A percentile compares a stretch with the other conserved stretches of the same genome.
These are phyloP conservation scores for Suhomyces guaymorum DNA, from an alignment of 1,139 yeast species.

Conservation along the genomic window DNA sequence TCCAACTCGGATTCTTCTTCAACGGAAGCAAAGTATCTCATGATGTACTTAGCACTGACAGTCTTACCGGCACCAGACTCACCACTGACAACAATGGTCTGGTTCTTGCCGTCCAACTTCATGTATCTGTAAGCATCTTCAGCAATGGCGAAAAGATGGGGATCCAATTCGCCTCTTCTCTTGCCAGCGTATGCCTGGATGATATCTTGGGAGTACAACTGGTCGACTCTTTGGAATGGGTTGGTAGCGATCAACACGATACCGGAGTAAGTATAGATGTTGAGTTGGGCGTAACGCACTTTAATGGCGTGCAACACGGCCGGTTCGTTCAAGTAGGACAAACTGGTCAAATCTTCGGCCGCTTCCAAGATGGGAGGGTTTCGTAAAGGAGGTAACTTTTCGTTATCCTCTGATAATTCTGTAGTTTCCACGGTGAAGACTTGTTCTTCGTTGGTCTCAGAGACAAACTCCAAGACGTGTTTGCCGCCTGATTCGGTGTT, in stretches of 20 bases:
- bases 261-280: constrained; percentile 94
- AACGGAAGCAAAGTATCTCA: constrained; percentile 96
- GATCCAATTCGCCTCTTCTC: constrained; percentile 91
- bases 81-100: constrained; percentile 95
- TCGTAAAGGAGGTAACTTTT: constrained; percentile 76
- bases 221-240: constrained; percentile 92
- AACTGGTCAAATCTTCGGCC: constrained; percentile 89
- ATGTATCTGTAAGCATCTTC: constrained; percentile 97
- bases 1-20: constrained; percentile 58
- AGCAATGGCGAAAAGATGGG: constrained; percentile 96
- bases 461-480: constrained; percentile 57
- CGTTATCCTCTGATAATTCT: constrained; percentile 49
- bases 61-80: constrained; percentile 99
- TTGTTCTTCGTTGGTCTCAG: constrained; percentile 59
- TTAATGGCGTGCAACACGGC: constrained; percentile 93
- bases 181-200: constrained; percentile 93
- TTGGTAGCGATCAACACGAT: constrained; percentile 95
- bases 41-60: constrained; percentile 93
- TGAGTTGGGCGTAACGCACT: constrained; percentile 82
- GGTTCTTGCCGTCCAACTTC: constrained; percentile 82
- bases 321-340: constrained; percentile 93
- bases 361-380: constrained; percentile 94
- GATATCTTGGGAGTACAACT: constrained; percentile 85
- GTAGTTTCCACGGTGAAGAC: constrained; percentile 56
- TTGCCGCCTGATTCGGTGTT: constrained; percentile 53